Percentiles rank a stretch among this genome's conserved stretches.
These are phyloP conservation scores for Pisolithus orientalis DNA, from an alignment of 768 basidiomycete genomes.

Conservation along the genomic window DNA sequence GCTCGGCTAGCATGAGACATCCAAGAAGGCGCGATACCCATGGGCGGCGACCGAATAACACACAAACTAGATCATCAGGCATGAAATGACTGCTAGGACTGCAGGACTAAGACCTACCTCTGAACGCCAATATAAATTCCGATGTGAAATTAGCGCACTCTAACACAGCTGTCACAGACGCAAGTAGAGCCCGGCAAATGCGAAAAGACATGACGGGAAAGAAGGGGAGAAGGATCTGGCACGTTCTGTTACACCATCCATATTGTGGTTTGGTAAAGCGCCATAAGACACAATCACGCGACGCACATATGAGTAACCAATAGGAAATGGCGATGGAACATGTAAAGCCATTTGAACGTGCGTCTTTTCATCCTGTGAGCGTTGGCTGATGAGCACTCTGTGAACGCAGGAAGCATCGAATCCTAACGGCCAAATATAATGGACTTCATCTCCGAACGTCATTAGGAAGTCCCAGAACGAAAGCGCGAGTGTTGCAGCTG, in stretches of 20 bases:
- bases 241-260: not conserved
- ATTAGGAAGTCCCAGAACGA: not conserved
- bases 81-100: too few relatives aligned
- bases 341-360: not conserved
- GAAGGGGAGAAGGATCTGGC: not conserved
- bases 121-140: not conserved
- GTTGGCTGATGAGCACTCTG: not conserved
- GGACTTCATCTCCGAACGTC: slow-evolving; percentile 14
- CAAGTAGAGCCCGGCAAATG: not conserved
- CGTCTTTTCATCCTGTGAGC: not conserved
- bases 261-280: too few relatives aligned
- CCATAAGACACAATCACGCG: too few relatives aligned
- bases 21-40: not conserved
- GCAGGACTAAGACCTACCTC: not conserved
- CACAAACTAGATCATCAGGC: not conserved
- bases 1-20: not conserved
- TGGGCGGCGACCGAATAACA: not conserved
- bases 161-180: not conserved
- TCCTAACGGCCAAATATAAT: slow-evolving; percentile 11
- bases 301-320: too few relatives aligned
- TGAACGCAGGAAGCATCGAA: not conserved
- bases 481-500: slow-evolving; percentile 6
- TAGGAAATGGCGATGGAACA: too few relatives aligned
- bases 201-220: not conserved
- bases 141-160: not conserved